Base-by-base conservation (phyloP, 2,329 filamentous ascomycete species). In the Verticillium alfalfae region DNA sequence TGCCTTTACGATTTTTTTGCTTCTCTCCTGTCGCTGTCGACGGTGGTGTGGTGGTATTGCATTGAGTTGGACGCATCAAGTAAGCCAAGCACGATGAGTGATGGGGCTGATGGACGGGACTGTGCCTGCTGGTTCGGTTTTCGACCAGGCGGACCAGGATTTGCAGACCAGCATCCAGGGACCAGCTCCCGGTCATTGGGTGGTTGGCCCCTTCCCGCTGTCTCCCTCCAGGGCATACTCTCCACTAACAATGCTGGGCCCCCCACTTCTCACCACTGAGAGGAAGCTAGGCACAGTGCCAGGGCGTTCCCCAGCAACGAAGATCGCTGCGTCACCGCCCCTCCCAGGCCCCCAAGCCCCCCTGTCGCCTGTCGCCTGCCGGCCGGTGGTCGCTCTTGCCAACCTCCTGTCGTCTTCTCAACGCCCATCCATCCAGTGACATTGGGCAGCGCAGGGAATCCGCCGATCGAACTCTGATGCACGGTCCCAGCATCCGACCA, bases 221-320 rank as follows among this genome's bases (percentile, higher is more conserved):
- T 26, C 45, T 31, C 45, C 8, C n/a, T 52, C 45, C 45, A 52
- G 45, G 66, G 18, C 57, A 9, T 12, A 41, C 34, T 36, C 58
- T 58, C 61, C 60, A 57, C 59, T 58, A 34, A 56, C 34, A 57
- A 58, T 57, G 18, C 54, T 57, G 54, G 63, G 57, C 37, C 56
- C 52, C 39, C 59, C 61, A 57, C 59, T 63, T 52, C 12, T 52
- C 45, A 26, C 45, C 45, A 18, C 45, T 26, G 45, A 10, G 22
- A 52, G 45, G 45, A 18, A 18, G 5, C 45, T 52, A 52, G 45
- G 8, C 45, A 52, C 45, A 52, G 45, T 52, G 45, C 45, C 45
- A 52, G 45, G 45, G 45, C 45, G 61, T 64, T 64, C 61, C 63
- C 63, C 59, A 64, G 63, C 63, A 64, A 63, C 63, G 49, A 62